Base-by-base conservation (phyloP, 805 yeast species). In the Schizosaccharomyces cryophilus region DNA sequence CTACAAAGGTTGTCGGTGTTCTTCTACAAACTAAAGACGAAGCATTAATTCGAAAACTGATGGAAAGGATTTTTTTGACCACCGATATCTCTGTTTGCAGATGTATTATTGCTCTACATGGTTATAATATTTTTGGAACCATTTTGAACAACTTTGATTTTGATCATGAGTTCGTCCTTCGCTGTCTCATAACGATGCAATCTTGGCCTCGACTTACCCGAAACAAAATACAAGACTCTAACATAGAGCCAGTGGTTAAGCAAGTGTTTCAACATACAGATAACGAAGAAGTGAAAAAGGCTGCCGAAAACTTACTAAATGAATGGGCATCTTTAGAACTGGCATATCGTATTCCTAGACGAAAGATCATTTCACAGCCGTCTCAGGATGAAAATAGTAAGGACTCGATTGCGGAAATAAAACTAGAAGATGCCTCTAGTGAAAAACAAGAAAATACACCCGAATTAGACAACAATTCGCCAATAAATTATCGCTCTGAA, bases 281-380 rank as follows among this genome's bases (percentile, higher is more conserved):
- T 24, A 69, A 68, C 62, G 66, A 65, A 2, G 70, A 69, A 11
- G 67, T 76, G 42, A 67, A 70, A 64, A 62, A 61, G 1, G 70
- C 75, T 61, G 76, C 83, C 3, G 62, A 69, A 2, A 69, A 69
- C 5, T 71, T 90, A 47, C 66, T 86, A 31, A 73, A 75, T 0
- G 82, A 76, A 62, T 90, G 96, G 96, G 74, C 82, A 56, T 73
- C 73, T 30, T 77, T 86, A 63, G 83, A 84, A 68, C 80, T 86
- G 78, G 89, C 88, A n/a, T 85, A 83, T 68, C 78, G 93, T 56
- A 89, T 90, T 60, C 89, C 94, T 0, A 83, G 89, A 66, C 76
- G 76, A 21, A 42, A 40, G 29, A 7, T 35, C 40, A 35, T 15
- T 7, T 35, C 40, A 35, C 40, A 35, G 40, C 17, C 13, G 15